Evolutionary conservation across 305 asterid genomes (phyloP), one percentile per base, ranked within the genome.

Genomic region (Rubia tinctorum): DNA sequence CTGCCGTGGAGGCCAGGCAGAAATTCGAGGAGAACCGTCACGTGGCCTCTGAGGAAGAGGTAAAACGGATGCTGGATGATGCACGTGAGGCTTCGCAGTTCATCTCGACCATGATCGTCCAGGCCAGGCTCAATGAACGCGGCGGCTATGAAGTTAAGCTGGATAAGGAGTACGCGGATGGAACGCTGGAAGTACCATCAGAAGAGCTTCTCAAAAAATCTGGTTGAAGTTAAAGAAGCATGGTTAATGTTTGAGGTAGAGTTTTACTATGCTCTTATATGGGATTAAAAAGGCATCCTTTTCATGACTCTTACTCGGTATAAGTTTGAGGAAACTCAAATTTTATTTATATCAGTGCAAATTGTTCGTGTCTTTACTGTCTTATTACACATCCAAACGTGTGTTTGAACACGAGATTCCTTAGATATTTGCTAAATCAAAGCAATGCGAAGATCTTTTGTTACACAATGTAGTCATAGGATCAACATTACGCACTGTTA

Each of bases 141-240:
- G 98, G 99, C 59, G 91, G 95, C 62, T 95, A 90, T 59, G 99
- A 84, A 77, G 90, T 95, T 77, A 92, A 89, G 89, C 90, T 96
- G 30, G 89, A 81, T 42, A 87, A 80, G 80, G 89, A 86, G 69
- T 96, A 92, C 72, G 94, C 86, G 3, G 94, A 96, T 80, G 97
- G 93, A 17, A 95, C 98, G 9, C 86, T 95, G 17, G 99, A 95
- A 81, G 59, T 87, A 76, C 98, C 99, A 58, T 89, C 97, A 9
- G 99, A 95, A 80, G 96, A 87, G 75, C 82, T 89, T 77, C 90
- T 95, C 56, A 95, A 85, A 81, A 84, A 78, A 68, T 76, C 84
- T 47, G 72, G 39, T 69, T 83, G 71, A 80, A 43, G 45, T 55
- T 25, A 6, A 51, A 8, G 66, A 23, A 25, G 17, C n/a, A 27